Base-by-base conservation (phyloP, 2,329 filamentous ascomycete species). In the Aspergillus calidoustus region DNA sequence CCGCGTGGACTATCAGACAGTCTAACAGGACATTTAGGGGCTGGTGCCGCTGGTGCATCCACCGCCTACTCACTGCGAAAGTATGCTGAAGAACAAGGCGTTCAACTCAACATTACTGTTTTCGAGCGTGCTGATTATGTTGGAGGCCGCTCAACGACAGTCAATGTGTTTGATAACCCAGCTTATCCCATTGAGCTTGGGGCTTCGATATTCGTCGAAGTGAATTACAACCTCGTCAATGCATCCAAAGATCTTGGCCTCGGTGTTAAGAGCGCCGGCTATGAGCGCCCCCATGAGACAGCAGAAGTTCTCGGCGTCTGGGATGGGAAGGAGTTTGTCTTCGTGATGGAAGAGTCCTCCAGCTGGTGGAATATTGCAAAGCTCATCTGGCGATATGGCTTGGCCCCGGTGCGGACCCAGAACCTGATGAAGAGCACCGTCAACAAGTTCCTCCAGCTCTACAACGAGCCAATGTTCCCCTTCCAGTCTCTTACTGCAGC, bases 151-250 rank as follows among this genome's bases (percentile, higher is more conserved):
- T 91, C 91, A 7, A 91, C 93, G 31, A 98, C 93, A 0, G 90
- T 97, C 19, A 82, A 93, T 70, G 89, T 88, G 2, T 94, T 90
- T 73, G 84, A 86, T 65, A 84, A 94, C 68, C 81, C 88, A 1
- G 66, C 79, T 0, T 80, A 88, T 44, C 90, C 90, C 1, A 85
- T 97, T 41, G 95, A 99, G 76, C 82, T 98, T 1, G 95, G 95
- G 17, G 95, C 91, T 11, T 94, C 90, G 64, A 97, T 98, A 69
- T 99, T 98, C 73, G 91, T 98, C 49, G 76, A 89, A 53, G 86
- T 90, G 48, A 99, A 98, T 72, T 82, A 87, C 44, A 97, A 96
- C 70, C 84, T 99, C 44, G 86, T 89, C 69, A 88, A 91, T 58
- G 90, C 93, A 0, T 88, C 86, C 7, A 78, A 84, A 34, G 83